Evolutionary conservation across 2,329 filamentous ascomycete genomes (phyloP).

Genomic region (Erysiphe pulchra): DNA sequence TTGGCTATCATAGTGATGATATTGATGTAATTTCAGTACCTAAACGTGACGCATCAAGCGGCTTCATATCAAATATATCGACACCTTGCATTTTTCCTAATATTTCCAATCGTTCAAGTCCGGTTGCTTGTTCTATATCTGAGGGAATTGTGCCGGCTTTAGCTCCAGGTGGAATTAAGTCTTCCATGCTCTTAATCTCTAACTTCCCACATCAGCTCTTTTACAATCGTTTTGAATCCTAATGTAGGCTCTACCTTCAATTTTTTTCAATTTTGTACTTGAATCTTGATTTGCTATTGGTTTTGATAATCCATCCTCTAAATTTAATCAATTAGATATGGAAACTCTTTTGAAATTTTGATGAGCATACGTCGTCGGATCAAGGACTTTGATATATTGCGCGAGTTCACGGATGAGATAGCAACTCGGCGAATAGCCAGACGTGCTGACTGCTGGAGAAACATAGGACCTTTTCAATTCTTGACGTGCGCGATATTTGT

Average conservation of each 20-base stretch:
- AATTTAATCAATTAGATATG: background rate
- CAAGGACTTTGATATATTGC: constrained; percentile 33
- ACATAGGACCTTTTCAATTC: constrained; percentile 20
- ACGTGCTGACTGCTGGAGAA: constrained; percentile 36
- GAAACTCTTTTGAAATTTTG: background rate
- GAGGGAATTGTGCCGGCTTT: constrained; percentile 63
- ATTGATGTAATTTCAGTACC: constrained; percentile 23
- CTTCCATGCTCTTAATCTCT: constrained; percentile 41
- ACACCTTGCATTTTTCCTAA: constrained; percentile 98
- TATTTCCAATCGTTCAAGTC: constrained; percentile 95
- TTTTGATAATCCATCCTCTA: too few relatives aligned
- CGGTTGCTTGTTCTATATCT: constrained; percentile 86
- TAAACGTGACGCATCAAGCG: constrained; percentile 69
- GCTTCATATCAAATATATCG: constrained; percentile 96
- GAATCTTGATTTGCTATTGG: too few relatives aligned
- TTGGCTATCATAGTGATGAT: background rate
- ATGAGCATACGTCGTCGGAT: constrained; percentile 27
- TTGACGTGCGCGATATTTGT: too few relatives aligned
- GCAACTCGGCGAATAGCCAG: constrained; percentile 33
- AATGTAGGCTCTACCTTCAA: too few relatives aligned
- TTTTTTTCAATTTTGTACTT: too few relatives aligned
- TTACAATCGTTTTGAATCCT: too few relatives aligned
- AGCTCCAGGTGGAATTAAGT: constrained; percentile 68
- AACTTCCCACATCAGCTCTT: too few relatives aligned
- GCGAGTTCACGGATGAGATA: constrained; percentile 25